Base-by-base conservation (phyloP, 192 early-diverging fungal species). In the Umbelopsis sp. region DNA sequence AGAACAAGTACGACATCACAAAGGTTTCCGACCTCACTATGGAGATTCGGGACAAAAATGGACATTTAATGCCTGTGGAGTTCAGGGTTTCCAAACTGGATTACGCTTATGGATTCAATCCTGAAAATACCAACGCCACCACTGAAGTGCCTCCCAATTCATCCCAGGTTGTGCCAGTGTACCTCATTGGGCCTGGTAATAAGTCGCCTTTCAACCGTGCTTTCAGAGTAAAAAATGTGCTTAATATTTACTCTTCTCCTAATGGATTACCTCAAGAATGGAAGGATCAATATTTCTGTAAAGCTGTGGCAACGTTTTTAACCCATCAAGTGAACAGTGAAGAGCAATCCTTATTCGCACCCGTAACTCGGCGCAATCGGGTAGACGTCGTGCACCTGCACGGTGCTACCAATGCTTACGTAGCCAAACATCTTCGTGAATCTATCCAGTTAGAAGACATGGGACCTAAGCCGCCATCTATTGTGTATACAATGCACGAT, bases 401-500 rank as follows among this genome's bases (percentile, higher is more conserved):
- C 71, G 86, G 86, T 6, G 85, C 83, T 4, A 83, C 84, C 17
- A 88, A 86, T 70, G 86, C 86, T 21, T 80, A 83, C 9, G 76
- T 82, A 5, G 70, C 84, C 0, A 73, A 83, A 31, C 82, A 82
- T 71, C 56, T 86, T 14, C 72, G 79, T 16, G 70, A 82, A n/a
- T 69, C 50, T 10, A 66, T 66, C 14, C 47, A 50, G 29, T 5
- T 11, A 2, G 49, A 74, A 22, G 65, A 74, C 4, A 74, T 84
- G 65, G 83, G 81, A 26, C 70, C 77, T 5, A 67, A 74, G 9
- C 76, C 80, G 0, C 84, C 86, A 49, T 71, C 85, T 4, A 62
- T 88, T 32, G 74, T 88, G 10, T 88, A 88, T 65, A 88, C 86
- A 8, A 69, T 88, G 71, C 86, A 88, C 68, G 86, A 88, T 68